These are phyloP conservation scores for Amaranthus palmeri DNA, from an alignment of 148 eudicot species.

Conservation along the genomic window DNA sequence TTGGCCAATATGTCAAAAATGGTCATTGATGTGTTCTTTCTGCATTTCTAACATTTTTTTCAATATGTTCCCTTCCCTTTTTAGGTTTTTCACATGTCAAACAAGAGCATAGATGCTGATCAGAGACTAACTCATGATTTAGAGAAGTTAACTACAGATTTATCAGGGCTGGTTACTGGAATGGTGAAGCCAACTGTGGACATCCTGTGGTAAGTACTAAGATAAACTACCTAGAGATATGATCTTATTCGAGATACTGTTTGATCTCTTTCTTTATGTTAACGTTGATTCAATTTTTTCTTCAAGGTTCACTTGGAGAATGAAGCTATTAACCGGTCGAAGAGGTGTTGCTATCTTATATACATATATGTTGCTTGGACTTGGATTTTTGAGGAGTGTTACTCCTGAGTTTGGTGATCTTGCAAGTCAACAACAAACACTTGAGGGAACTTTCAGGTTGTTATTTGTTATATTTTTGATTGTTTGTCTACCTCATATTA, in stretches of 20 bases:
- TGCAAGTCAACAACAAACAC: constrained; percentile 78
- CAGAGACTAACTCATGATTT: constrained; percentile 91
- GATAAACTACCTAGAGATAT: neutral
- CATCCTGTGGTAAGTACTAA: constrained; percentile 68
- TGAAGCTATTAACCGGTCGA: constrained; percentile 85
- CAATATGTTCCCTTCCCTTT: neutral
- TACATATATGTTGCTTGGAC: constrained; percentile 92
- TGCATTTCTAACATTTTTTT: neutral
- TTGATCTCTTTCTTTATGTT: neutral
- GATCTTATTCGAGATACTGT: neutral
- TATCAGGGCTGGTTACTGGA: constrained; percentile 92
- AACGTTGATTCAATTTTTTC: constrained; percentile 12
- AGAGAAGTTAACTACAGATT: constrained; percentile 80
- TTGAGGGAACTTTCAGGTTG: constrained; percentile 96
- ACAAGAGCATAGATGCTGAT: constrained; percentile 74
- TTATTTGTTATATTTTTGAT: neutral
- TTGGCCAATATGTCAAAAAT: too few relatives aligned
- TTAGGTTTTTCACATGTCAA: constrained; percentile 82
- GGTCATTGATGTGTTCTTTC: neutral
- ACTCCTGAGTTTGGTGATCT: constrained; percentile 96
- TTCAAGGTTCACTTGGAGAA: constrained; percentile 97
- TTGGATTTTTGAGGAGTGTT: constrained; percentile 81
- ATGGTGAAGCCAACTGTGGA: constrained; percentile 98
- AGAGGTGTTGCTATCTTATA: constrained; percentile 87
- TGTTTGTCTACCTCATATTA: constrained; percentile 5